These are phyloP conservation scores for Chlorella variabilis DNA, from an alignment of 163 green algal genomes.

Conservation along the genomic window DNA sequence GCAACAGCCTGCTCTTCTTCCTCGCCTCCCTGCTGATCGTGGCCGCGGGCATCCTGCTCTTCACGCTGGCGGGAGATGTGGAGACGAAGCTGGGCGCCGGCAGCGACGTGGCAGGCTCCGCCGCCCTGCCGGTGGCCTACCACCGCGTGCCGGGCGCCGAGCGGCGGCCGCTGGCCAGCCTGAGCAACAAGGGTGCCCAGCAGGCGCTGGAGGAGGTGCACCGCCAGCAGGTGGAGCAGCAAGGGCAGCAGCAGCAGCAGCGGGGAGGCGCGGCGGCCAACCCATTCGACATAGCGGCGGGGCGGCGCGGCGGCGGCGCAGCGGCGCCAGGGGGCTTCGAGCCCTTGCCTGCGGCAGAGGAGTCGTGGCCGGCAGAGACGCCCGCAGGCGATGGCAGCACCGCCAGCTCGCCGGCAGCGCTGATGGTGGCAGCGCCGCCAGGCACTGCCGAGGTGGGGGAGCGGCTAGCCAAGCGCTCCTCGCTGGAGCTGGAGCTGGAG, in stretches of 20 bases:
- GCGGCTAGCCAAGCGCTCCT: background rate
- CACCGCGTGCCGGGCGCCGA: background rate
- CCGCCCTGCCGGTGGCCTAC: slow-evolving; percentile 5
- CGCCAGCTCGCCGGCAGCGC: background rate
- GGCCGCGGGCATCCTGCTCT: slow-evolving; percentile 39
- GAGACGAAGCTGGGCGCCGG: slow-evolving; percentile 8
- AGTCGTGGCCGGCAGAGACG: background rate
- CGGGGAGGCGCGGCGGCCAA: background rate
- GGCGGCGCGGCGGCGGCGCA: background rate
- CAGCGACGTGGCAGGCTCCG: background rate
- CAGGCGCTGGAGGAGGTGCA: slow-evolving; percentile 1
- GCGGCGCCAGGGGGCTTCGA: background rate
- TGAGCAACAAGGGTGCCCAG: background rate
- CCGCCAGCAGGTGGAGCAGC: background rate
- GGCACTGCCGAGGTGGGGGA: background rate
- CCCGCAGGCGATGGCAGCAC: background rate
- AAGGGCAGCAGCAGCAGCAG: background rate
- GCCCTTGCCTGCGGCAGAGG: background rate
- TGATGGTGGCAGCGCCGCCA: background rate
- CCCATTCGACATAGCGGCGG: slow-evolving; percentile 4
- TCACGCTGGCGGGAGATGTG: slow-evolving; percentile 21
- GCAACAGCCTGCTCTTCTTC: slow-evolving; percentile 35
- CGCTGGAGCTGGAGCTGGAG: background rate
- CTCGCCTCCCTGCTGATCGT: slow-evolving; percentile 34
- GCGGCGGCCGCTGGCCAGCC: background rate